phyloP scores from a whole-genome alignment of 2,329 filamentous ascomycete species.

The Fusarium anguioides region DNA sequence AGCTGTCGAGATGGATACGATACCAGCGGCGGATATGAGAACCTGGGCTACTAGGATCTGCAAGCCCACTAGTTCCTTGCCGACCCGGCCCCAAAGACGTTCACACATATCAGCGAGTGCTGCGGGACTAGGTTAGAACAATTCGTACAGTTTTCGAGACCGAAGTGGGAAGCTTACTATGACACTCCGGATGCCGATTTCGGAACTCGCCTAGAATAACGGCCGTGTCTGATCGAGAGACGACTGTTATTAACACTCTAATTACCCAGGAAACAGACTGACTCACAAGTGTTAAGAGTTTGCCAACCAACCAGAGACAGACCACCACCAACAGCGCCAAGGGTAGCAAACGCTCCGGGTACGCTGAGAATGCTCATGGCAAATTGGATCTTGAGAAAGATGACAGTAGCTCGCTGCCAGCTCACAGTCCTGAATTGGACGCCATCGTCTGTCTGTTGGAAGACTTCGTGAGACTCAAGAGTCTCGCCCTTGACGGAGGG shows the following conservation, averaged over 20 bases:
- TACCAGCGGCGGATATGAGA: neutral
- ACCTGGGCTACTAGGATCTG: neutral
- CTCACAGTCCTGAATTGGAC: constrained; percentile 49
- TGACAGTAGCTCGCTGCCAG: constrained; percentile 54
- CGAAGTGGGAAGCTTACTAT: neutral
- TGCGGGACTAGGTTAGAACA: neutral
- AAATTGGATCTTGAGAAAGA: constrained; percentile 53
- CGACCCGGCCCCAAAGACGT: neutral
- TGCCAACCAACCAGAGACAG: constrained; percentile 1
- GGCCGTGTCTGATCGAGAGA: neutral
- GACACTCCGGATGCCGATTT: neutral
- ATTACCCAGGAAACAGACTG: too few relatives aligned
- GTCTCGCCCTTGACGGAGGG: neutral
- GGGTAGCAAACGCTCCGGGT: constrained; percentile 46
- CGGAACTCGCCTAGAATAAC: neutral
- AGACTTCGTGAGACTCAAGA: constrained; percentile 39
- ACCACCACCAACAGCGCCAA: neutral
- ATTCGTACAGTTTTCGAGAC: accelerated
- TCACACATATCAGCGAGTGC: constrained; percentile 5
- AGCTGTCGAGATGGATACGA: neutral
- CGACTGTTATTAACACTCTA: neutral
- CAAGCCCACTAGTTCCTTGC: neutral
- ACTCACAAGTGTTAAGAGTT: neutral
- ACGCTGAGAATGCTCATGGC: constrained; percentile 27
- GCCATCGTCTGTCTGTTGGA: constrained; percentile 41